Base-by-base conservation (phyloP, 2,329 filamentous ascomycete species). In the Pseudogymnoascus sp. region DNA sequence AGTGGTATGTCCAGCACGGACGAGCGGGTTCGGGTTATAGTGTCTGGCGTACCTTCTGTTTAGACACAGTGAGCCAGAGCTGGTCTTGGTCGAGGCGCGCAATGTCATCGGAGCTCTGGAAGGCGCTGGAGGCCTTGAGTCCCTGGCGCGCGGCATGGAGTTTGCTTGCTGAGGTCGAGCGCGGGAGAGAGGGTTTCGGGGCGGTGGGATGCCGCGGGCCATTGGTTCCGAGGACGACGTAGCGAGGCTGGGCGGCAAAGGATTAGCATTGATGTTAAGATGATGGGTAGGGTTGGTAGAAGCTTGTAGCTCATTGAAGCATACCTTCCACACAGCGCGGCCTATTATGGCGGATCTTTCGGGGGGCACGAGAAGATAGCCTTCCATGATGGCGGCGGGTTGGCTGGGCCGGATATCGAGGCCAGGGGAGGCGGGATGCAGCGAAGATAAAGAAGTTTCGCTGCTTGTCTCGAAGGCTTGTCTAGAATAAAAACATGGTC, bases 211-310 rank as follows among this genome's bases (percentile, higher is more conserved):
- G 57, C 57, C 39, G 22, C 38, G 34, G 35, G 59, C 71, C 72
- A 62, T 72, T 72, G n/a, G 73, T 73, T 61, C 82, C 82, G 61
- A 86, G 74, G 61, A 84, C 76, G 57, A 87, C 78, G 71, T 83
- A 85, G 72, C 84, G 83, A 69, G 79, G 67, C 83, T 86, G 69
- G 37, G 66, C 14, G 47, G 63, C 61, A 61, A 41, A 38, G 14
- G 18, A 32, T 58, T 20, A 58, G 57, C 14, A 61, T 32, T 57
- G 25, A 7, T 37, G 25, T 57, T 38, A 61, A 54, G 47, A n/a
- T 18, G 47, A 54, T 32, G 47, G 47, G 25, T 32, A 54, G 47
- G 47, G 47, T 32, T 18, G 11, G 28, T 54, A 7, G 43, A 32
- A 54, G 43, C 43, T 25, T 16, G 9, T n/a, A 22, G 28, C 16